These are phyloP conservation scores for Serendipita sp. DNA, from an alignment of 1,284 basidiomycete species.

Conservation along the genomic window DNA sequence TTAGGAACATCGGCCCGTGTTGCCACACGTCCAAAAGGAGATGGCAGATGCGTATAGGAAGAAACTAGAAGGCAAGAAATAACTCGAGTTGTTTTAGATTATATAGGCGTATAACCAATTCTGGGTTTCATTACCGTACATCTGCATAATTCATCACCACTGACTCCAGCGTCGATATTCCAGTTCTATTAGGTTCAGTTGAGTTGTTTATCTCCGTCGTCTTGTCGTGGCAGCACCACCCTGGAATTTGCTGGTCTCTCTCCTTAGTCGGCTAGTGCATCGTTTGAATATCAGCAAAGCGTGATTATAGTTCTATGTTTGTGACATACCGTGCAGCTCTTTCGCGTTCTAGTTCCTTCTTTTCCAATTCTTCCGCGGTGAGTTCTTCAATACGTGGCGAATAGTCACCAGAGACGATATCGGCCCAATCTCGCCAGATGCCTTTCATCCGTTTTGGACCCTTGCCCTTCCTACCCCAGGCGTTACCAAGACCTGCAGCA, in stretches of 20 bases:
- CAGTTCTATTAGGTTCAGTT: neutral
- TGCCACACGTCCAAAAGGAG: conserved; percentile 78
- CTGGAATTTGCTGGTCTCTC: conserved; percentile 52
- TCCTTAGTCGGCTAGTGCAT: conserved; percentile 40
- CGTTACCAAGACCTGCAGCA: conserved; percentile 61
- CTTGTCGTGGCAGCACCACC: neutral
- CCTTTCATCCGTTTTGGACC: conserved; percentile 75
- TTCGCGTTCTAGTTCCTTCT: conserved; percentile 69
- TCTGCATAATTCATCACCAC: neutral
- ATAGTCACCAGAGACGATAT: conserved; percentile 64
- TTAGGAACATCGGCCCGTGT: conserved; percentile 70
- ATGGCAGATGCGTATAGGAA: conserved; percentile 57
- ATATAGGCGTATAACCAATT: neutral
- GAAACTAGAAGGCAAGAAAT: conserved; percentile 25
- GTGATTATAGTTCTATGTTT: conserved; percentile 12
- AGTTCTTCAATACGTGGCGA: conserved; percentile 80
- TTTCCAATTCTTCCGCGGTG: conserved; percentile 81
- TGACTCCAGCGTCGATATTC: neutral
- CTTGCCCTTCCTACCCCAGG: conserved; percentile 41
- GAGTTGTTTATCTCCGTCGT: neutral
- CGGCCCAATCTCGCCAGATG: conserved; percentile 91
- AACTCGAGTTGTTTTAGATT: neutral
- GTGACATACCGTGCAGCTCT: conserved; percentile 51
- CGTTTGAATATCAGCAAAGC: neutral
- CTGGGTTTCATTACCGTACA: neutral